A percentile compares a stretch with the other conserved stretches of the same genome.
Evolutionary conservation across 371 early-diverging fungal species (phyloP).

Genomic region (Mucor lusitanicus): DNA sequence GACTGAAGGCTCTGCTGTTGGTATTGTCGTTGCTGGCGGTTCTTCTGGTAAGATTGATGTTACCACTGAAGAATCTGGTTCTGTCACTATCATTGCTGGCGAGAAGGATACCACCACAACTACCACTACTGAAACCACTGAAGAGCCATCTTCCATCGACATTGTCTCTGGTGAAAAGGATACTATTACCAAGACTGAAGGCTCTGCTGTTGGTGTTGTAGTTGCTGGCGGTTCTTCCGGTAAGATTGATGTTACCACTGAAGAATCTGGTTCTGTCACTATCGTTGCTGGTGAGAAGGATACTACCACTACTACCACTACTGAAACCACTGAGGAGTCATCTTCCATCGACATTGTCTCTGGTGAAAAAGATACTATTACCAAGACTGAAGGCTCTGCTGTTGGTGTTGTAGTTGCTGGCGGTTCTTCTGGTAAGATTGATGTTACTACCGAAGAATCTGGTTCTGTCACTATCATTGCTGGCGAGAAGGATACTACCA

Average conservation of each 20-base stretch:
- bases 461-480: no score
- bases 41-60: not conserved
- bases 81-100: conserved; percentile 1
- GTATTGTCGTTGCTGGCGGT: no score
- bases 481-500: not conserved
- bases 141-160: not conserved
- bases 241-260: not conserved
- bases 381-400: no score
- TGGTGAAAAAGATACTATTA: no score
- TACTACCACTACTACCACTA: no score
- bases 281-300: no score
- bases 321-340: not conserved
- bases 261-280: not conserved
- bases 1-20: not conserved
- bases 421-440: no score
- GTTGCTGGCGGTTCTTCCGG: no score
- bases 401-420: no score
- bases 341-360: not conserved
- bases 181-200: not conserved
- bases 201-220: no score
- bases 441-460: no score
- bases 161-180: not conserved
- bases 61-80: not conserved
- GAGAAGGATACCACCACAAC: not conserved
- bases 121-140: no score